Evolutionary conservation across 2,329 filamentous ascomycete genomes (phyloP).

Genomic region (Trichoderma pleuroti): DNA sequence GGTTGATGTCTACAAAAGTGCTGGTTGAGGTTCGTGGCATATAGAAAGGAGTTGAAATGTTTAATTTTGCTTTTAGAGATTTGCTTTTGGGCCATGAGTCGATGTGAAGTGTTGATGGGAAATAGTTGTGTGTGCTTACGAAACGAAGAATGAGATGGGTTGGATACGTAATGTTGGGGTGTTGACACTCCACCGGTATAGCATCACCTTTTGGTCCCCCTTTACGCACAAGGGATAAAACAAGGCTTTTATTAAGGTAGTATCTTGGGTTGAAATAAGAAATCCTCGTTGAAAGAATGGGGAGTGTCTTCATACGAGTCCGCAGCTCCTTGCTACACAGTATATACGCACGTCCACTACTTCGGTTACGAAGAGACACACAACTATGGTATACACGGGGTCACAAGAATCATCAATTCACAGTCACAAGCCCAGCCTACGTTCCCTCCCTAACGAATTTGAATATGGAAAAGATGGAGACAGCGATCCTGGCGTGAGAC

Average conservation of each 20-base stretch:
- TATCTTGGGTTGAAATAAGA: background rate
- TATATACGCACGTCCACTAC: background rate
- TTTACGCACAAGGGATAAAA: background rate
- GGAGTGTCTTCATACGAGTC: background rate
- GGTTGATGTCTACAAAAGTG: conserved; percentile 1
- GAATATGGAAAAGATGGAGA: background rate
- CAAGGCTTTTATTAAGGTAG: background rate
- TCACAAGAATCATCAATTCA: background rate
- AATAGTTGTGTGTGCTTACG: background rate
- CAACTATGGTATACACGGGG: background rate
- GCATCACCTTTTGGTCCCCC: background rate
- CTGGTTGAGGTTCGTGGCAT: background rate
- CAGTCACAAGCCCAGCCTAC: background rate
- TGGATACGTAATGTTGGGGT: background rate
- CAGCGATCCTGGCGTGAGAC: conserved; percentile 3
- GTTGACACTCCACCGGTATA: background rate
- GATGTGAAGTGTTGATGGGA: background rate
- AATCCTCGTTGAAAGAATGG: background rate
- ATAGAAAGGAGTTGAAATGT: conserved; percentile 10
- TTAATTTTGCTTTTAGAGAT: background rate
- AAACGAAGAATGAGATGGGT: background rate
- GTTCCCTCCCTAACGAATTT: background rate
- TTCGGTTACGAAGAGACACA: background rate
- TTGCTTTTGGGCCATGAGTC: background rate
- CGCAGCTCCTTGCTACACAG: background rate